These are phyloP conservation scores for Penstemon eatonii DNA, from an alignment of 257 asterid genomes.

Conservation along the genomic window DNA sequence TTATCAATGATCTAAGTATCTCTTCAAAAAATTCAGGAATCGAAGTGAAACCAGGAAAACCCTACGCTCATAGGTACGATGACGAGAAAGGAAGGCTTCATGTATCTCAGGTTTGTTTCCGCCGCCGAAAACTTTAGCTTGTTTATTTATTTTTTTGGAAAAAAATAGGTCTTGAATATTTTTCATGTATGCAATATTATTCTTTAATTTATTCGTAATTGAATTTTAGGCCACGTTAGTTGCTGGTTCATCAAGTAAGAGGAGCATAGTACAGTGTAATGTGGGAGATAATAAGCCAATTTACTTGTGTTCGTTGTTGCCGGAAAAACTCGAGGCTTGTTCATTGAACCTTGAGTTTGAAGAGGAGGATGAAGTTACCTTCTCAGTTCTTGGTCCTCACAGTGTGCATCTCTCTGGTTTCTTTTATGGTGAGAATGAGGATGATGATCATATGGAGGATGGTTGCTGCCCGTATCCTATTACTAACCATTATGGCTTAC, in stretches of 20 bases:
- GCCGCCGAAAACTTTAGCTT: background rate
- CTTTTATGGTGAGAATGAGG: constrained; percentile 60
- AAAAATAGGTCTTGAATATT: background rate
- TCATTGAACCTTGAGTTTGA: constrained; percentile 79
- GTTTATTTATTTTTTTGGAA: background rate
- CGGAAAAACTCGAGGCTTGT: constrained; percentile 72
- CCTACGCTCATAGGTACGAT: constrained; percentile 47
- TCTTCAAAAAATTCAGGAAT: constrained; percentile 47
- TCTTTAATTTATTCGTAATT: constrained; percentile 7
- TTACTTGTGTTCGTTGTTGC: constrained; percentile 69
- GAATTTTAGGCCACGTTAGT: constrained; percentile 77
- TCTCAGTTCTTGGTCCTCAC: constrained; percentile 68
- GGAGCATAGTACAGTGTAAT: constrained; percentile 70
- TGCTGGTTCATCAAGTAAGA: constrained; percentile 54
- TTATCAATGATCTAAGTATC: background rate
- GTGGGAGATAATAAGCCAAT: constrained; percentile 81
- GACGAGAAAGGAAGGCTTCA: constrained; percentile 69
- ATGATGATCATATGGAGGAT: constrained; percentile 36
- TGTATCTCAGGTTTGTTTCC: constrained; percentile 68
- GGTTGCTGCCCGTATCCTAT: constrained; percentile 67
- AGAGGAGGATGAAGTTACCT: constrained; percentile 78
- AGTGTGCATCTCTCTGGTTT: constrained; percentile 92
- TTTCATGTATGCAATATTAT: constrained; percentile 19
- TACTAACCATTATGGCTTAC: background rate
- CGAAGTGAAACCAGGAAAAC: constrained; percentile 73